These are phyloP conservation scores for Friedmanniomyces simplex DNA, from an alignment of 495 filamentous ascomycete genomes.

Conservation along the genomic window DNA sequence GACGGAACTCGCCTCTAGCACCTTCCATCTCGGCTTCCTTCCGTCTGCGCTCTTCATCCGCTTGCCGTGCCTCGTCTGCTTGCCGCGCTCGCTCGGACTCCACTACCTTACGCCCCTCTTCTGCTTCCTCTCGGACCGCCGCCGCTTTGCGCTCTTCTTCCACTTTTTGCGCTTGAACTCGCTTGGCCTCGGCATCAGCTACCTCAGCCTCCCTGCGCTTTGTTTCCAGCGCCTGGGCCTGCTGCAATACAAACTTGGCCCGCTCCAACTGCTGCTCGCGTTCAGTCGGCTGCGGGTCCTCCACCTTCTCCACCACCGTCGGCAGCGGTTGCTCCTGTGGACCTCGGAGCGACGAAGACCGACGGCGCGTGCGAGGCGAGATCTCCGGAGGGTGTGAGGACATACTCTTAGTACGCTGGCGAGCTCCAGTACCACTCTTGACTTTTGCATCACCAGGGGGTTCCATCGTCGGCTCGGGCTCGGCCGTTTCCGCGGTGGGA, in stretches of 20 bases:
- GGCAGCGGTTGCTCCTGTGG: conserved; percentile 6
- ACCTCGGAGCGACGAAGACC: conserved; percentile 6
- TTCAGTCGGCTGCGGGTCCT: conserved; percentile 13
- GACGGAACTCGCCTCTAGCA: conserved; percentile 6
- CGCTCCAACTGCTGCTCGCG: conserved; percentile 15
- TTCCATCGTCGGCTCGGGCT: conserved; percentile 1
- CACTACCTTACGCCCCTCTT: conserved; percentile 5
- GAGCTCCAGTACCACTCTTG: background rate
- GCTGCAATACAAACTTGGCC: background rate
- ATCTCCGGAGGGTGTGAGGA: conserved; percentile 1
- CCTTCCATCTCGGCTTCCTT: conserved; percentile 10
- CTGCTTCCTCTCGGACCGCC: conserved; percentile 10
- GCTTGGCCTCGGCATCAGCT: conserved; percentile 20
- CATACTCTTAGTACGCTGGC: conserved; percentile 12
- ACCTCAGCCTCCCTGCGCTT: conserved; percentile 22
- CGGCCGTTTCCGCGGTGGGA: background rate
- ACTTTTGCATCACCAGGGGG: conserved; percentile 7
- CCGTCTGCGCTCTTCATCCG: conserved; percentile 7
- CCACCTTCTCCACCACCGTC: conserved; percentile 11
- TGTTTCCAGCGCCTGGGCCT: conserved; percentile 5
- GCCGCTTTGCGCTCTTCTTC: conserved; percentile 19
- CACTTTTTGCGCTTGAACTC: conserved; percentile 7
- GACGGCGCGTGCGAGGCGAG: background rate
- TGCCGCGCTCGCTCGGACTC: conserved; percentile 10
- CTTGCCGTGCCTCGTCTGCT: conserved; percentile 10